Evolutionary conservation across 352 stramenopile species (phyloP), one percentile per base, ranked within the genome.

Genomic region (Blastocystis sp.): DNA sequence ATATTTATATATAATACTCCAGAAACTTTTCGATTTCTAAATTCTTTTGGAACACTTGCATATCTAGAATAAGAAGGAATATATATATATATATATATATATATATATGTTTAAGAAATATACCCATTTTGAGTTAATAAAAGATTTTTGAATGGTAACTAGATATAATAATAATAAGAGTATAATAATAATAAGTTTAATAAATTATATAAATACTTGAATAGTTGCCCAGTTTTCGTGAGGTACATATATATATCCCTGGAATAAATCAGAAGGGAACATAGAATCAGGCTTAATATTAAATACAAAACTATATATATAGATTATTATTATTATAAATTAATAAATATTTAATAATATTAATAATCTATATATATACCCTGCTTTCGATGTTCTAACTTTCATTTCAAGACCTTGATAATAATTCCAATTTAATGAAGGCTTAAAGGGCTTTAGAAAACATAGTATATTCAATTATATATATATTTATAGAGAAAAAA

Each of bases 201-300:
- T 62, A 62, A 2, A 42, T 42, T 42, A 62, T 62, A 28, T 62
- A 11, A 42, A 42, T 7, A 62, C 32, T 28, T 62, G 52, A 27
- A 62, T 62, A 13, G 32, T 62, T 4, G 52, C 52, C 52, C 52
- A 62, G 21, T 62, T 42, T 7, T 42, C 39, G 44, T 62, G 52
- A 1, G 52, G 52, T 27, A 62, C 54, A 16, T 54, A 39, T 18
- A 62, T 62, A 23, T 54, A 62, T 11, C 52, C 52, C 35, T 62
- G 52, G 21, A 62, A 62, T 21, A 62, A 44, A 19, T 62, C 52
- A 3, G 32, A 48, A 6, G 52, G 52, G 7, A 62, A 39, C 52
- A 62, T 62, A 25, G 48, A 54, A 19, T 62, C 52, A 11, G 52
- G 52, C 39, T 62, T 39, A 48, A 62, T 62, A 19, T 62, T 62